A percentile compares a stretch with the other conserved stretches of the same genome.
phyloP scores from a whole-genome alignment of 108 stramenopile species.

The Mediolabrus comicus region DNA sequence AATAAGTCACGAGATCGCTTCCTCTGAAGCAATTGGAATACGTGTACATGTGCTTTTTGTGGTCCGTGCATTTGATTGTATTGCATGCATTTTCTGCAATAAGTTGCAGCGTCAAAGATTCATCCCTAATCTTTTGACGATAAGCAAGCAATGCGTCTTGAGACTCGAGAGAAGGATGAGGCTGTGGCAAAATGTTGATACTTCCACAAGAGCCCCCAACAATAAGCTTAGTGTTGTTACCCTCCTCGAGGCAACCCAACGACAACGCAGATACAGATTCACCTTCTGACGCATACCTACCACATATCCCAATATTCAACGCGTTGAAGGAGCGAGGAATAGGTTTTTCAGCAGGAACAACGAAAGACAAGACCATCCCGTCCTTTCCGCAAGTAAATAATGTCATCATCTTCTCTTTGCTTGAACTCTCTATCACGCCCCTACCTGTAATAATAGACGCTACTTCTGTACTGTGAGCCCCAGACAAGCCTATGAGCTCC shows the following conservation, averaged over 20 bases:
- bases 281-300: conserved; percentile 15
- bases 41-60: conserved; percentile 10
- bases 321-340: conserved; percentile 26
- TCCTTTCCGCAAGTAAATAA: conserved; percentile 26
- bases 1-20: conserved; percentile 46
- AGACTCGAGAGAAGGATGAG: not conserved
- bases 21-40: conserved; percentile 25
- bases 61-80: conserved; percentile 5
- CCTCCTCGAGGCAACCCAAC: conserved; percentile 2
- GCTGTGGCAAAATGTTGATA: conserved; percentile 19
- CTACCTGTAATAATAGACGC: conserved; percentile 9
- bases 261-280: conserved; percentile 1
- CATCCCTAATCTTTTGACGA: conserved; percentile 52
- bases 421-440: not conserved
- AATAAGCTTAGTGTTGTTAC: conserved; percentile 6
- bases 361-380: conserved; percentile 37
- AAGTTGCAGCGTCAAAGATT: conserved; percentile 38
- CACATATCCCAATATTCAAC: conserved; percentile 20
- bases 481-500: conserved; percentile 24
- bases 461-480: conserved; percentile 25
- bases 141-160: conserved; percentile 34
- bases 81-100: conserved; percentile 7
- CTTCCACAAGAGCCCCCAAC: conserved; percentile 16
- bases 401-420: not conserved
- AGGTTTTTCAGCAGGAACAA: conserved; percentile 3